phyloP scores from a whole-genome alignment of 768 basidiomycete genomes.

The Rhodotorula diobovata region DNA sequence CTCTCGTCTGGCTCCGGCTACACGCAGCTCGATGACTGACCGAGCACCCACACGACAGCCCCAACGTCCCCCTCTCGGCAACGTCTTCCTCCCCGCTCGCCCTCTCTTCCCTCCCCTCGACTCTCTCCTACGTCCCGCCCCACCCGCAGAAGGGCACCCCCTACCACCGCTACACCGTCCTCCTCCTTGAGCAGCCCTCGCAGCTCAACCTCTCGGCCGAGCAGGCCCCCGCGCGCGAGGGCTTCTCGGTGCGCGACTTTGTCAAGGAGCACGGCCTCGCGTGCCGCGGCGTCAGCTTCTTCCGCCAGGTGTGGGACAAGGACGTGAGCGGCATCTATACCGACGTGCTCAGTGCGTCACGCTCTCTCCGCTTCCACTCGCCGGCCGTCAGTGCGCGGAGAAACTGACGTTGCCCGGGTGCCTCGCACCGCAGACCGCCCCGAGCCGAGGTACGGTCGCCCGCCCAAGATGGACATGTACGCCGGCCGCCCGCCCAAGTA shows the following conservation, averaged over 20 bases:
- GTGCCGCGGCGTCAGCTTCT: slow-evolving; percentile 78
- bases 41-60: slow-evolving; percentile 52
- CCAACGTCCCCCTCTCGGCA: slow-evolving; percentile 70
- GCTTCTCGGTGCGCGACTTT: slow-evolving; percentile 66
- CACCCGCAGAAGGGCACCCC: slow-evolving; percentile 84
- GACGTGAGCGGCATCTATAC: slow-evolving; percentile 57
- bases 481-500: slow-evolving; percentile 2
- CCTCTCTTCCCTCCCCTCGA: slow-evolving; percentile 39
- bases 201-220: neutral
- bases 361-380: neutral
- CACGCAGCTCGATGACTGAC: neutral
- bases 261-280: slow-evolving; percentile 53
- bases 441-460: slow-evolving; percentile 60
- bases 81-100: slow-evolving; percentile 27
- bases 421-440: slow-evolving; percentile 47
- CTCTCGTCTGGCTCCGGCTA: neutral
- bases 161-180: slow-evolving; percentile 80
- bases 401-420: neutral
- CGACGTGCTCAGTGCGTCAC: slow-evolving; percentile 62
- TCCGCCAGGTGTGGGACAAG: slow-evolving; percentile 67
- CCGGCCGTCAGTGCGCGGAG: neutral
- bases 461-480: slow-evolving; percentile 56
- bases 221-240: slow-evolving; percentile 2
- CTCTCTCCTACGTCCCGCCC: slow-evolving; percentile 69
- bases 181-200: slow-evolving; percentile 66